phyloP scores from a whole-genome alignment of 441 rosid species.

The Capsella rubella region DNA sequence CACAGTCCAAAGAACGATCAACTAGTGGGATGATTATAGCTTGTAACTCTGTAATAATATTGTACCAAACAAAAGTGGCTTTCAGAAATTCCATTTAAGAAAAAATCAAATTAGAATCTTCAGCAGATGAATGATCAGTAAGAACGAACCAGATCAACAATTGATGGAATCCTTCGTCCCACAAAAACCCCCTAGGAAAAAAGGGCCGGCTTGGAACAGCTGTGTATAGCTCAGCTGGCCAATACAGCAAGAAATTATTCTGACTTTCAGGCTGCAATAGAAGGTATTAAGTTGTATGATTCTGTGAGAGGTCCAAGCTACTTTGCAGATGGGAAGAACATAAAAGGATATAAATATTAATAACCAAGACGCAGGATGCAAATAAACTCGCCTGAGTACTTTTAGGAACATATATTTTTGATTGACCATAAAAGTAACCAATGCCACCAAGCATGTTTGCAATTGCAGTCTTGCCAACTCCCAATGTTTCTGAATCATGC shows the following conservation, averaged over 20 bases:
- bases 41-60: conserved; percentile 33
- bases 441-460: conserved; percentile 96
- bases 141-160: conserved; percentile 84
- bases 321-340: conserved; percentile 15
- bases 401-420: conserved; percentile 71
- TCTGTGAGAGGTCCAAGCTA: conserved; percentile 47
- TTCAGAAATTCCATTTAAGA: conserved; percentile 11
- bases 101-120: conserved; percentile 10
- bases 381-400: conserved; percentile 66
- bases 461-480: conserved; percentile 87
- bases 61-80: conserved; percentile 9
- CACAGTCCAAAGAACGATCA: conserved; percentile 36
- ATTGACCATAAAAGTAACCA: conserved; percentile 96
- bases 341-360: background rate
- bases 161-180: conserved; percentile 99
- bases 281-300: conserved; percentile 48
- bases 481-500: conserved; percentile 72
- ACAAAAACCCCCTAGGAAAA: conserved; percentile 95
- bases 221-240: conserved; percentile 99
- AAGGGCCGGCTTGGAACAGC: conserved; percentile 99
- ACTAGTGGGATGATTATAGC: conserved; percentile 29
- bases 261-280: conserved; percentile 66
- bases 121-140: conserved; percentile 14
- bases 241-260: conserved; percentile 71
- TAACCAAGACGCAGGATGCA: conserved; percentile 18